Base-by-base conservation (phyloP, 495 filamentous ascomycete genomes). In the Aspergillus haitiensis region DNA sequence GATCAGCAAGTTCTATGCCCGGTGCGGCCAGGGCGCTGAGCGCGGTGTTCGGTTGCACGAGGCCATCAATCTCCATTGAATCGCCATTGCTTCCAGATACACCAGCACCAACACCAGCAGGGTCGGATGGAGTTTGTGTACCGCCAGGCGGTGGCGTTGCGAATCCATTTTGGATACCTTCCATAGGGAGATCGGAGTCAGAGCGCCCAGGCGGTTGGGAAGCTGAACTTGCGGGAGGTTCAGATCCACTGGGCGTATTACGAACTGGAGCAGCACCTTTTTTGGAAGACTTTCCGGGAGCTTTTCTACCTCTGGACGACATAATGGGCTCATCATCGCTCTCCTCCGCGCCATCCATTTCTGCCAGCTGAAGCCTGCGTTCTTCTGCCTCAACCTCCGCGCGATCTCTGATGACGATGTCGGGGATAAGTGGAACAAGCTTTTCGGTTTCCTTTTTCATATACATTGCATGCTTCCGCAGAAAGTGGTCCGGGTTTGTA, bases 251-350 rank as follows among this genome's bases (percentile, higher is more conserved):
- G 42, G 83, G 83, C 13, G 86, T 84, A 71, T 92, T 90, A 55
- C 89, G 86, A 47, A 86, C 83, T 21, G 85, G 79, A 32, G 85
- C 88, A 16, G 86, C 81, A 8, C 88, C 87, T 67, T 97, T 98
- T 61, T 86, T 87, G 3, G 87, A 84, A 56, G 89, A 91, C 64
- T 86, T 88, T 15, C 87, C 86, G 31, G 91, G 91, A 13, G 92
- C 91, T 67, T 92, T 96, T 33, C 95, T 87, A 52, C 94, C 95
- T 58, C 95, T 84, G 51, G 94, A 95, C 42, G 94, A 93, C 89
- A 97, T 96, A 71, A 98, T 96, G 21, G 95, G 94, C 72, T 98
- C 95, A 70, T 99, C 94, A 62, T 98, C 95, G 66, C 92, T 97
- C 67, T 97, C 93, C 51, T 87, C 90, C 1, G 80, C 91, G 56